Conservation (phyloP, 2,329 filamentous ascomycete species). For the Trichoderma hamatum region DNA sequence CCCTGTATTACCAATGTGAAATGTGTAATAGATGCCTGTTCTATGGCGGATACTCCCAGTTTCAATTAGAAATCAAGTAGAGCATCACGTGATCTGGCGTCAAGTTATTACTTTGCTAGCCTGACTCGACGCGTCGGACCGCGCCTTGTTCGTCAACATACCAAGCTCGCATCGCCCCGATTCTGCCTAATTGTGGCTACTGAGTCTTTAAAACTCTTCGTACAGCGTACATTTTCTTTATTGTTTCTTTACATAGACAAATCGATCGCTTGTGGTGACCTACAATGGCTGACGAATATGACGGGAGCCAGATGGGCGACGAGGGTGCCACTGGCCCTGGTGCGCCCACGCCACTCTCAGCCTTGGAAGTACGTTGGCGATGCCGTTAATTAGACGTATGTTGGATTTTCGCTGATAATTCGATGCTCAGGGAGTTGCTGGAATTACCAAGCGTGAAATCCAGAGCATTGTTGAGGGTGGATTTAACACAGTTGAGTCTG, state of each 20-base stretch:
- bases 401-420: not conserved
- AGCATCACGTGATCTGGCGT: conserved; percentile 46
- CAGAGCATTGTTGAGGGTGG: conserved; percentile 90
- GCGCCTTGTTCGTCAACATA: conserved; percentile 36
- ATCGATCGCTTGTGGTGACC: not conserved
- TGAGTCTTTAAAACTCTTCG: not conserved
- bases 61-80: conserved; percentile 18
- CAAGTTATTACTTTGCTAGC: conserved; percentile 32
- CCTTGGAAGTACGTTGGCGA: conserved; percentile 71
- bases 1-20: not conserved
- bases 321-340: conserved; percentile 80
- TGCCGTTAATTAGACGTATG: not conserved
- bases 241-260: not conserved
- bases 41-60: not conserved
- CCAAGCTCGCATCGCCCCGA: conserved; percentile 29
- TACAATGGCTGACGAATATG: conserved; percentile 59
- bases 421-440: conserved; percentile 71
- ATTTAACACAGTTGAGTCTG: conserved; percentile 92
- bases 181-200: conserved; percentile 20
- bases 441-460: conserved; percentile 92
- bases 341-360: conserved; percentile 85
- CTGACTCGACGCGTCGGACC: conserved; percentile 41
- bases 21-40: conserved; percentile 1
- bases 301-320: conserved; percentile 67
- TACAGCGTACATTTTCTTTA: not conserved